Base-by-base conservation (phyloP, 768 basidiomycete genomes). In the Termitomyces sp. region DNA sequence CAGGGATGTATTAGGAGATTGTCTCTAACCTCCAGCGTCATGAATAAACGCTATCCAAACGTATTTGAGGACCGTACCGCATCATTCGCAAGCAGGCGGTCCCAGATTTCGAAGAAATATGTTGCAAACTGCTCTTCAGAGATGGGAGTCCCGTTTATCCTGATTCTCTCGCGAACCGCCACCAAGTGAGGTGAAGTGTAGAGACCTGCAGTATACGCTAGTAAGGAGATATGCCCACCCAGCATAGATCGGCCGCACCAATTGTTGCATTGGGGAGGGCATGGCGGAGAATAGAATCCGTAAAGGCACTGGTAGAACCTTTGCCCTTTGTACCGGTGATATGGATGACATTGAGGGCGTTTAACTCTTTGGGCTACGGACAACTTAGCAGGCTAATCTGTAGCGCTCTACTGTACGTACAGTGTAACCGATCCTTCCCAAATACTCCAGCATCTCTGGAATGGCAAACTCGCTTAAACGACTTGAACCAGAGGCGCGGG, bases 271-370 rank as follows among this genome's bases (percentile, higher is more conserved):
- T 73, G 7, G 94, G 88, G 62, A 74, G 81, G n/a, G 80, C 72
- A 58, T 81, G 78, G n/a, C 92, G 83, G 51, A 98, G 76, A 54
- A 98, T 86, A 10, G 90, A 91, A 65, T 94, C 89, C 4, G 84
- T 82, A 66, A 98, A 98, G 8, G 97, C 96, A 62, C 91, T 92
- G 1, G 97, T 94, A 3, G 96, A 98, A 7, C 96, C 96, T 70
- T 99, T 99, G 34, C 96, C 96, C 73, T 99, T 99, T 4, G 97
- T 98, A 4, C 96, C 96, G 9, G 96, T 95, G 63, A 99, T 86
- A 75, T 99, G 96, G 48, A 98, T 83, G 57, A 96, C 93, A 70
- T 98, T 96, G 54, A 99, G 77, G 24, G 75, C 73, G 68, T 98
- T 94, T 44, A 99, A 80, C 61, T 95, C 87, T 57, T 83, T 77